Conservation (phyloP, 225 moss, liverwort and hornwort species). For the Marchantia paleacea region DNA sequence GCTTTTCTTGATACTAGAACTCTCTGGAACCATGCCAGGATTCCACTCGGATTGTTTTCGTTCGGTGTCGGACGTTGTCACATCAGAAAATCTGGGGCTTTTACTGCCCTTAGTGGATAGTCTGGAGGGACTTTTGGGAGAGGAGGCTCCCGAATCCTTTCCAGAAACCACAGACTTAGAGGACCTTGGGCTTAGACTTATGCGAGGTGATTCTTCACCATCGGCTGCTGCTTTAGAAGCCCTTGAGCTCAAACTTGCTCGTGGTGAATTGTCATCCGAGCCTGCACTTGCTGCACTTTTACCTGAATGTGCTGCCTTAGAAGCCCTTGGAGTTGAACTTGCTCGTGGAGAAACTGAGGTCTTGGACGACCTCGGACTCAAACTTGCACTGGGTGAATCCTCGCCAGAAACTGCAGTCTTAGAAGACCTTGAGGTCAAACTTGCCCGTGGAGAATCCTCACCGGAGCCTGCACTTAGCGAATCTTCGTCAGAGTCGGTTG, state of each 20-base stretch:
- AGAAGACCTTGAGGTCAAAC: neutral
- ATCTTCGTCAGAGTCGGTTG: neutral
- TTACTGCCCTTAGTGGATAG: neutral
- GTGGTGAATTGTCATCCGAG: neutral
- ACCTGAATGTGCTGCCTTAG: neutral
- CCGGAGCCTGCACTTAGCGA: no score
- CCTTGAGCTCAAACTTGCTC: neutral
- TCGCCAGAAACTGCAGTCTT: neutral
- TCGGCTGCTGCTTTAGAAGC: no score
- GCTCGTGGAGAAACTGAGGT: neutral
- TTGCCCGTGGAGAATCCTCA: neutral
- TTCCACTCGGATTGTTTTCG: neutral
- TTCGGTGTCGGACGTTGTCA: neutral
- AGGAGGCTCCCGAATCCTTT: neutral
- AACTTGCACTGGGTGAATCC: neutral
- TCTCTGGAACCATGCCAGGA: neutral
- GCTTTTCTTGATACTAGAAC: slow-evolving; percentile 12
- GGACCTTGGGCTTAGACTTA: neutral
- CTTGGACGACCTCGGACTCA: neutral
- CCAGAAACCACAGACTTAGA: neutral
- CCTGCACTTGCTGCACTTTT: neutral
- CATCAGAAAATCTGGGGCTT: neutral
- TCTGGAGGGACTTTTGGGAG: neutral
- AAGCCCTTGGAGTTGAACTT: neutral
- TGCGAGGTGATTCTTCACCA: neutral